Conservation (phyloP, 2,329 filamentous ascomycete genomes). For the Alternaria postmessia region DNA sequence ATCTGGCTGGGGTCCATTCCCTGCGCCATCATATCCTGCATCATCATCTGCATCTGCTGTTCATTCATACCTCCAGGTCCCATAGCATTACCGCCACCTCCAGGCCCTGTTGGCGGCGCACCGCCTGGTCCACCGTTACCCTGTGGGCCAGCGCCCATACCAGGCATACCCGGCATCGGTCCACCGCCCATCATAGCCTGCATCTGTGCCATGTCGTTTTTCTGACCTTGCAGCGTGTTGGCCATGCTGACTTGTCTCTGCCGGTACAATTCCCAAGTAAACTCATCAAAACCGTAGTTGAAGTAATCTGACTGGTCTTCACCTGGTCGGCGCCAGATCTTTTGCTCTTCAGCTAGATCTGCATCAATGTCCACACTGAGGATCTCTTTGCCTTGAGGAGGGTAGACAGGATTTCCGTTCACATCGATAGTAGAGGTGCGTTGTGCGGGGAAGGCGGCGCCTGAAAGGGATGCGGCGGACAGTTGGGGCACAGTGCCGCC, state of each 20-base stretch:
- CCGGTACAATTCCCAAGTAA: slow-evolving; percentile 95
- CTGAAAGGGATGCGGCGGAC: slow-evolving; percentile 32
- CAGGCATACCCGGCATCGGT: slow-evolving; percentile 37
- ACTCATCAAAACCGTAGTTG: slow-evolving; percentile 99
- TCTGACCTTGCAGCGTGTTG: slow-evolving; percentile 81
- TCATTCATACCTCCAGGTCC: slow-evolving; percentile 55
- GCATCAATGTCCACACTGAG: slow-evolving; percentile 61
- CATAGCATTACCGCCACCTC: slow-evolving; percentile 13
- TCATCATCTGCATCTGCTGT: slow-evolving; percentile 67
- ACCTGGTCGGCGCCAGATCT: slow-evolving; percentile 93
- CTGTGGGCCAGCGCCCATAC: slow-evolving; percentile 31
- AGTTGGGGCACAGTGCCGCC: slow-evolving; percentile 33
- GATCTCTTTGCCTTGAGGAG: slow-evolving; percentile 77
- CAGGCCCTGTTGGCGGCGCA: slow-evolving; percentile 45
- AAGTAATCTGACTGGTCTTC: slow-evolving; percentile 97
- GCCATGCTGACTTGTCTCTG: slow-evolving; percentile 84
- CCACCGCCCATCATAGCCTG: slow-evolving; percentile 62
- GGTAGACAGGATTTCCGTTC: slow-evolving; percentile 81
- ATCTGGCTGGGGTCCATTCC: slow-evolving; percentile 52
- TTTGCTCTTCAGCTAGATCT: slow-evolving; percentile 72
- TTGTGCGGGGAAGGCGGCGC: slow-evolving; percentile 65
- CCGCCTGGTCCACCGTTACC: slow-evolving; percentile 25
- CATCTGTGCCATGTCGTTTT: slow-evolving; percentile 71
- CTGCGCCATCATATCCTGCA: slow-evolving; percentile 62
- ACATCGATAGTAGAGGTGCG: slow-evolving; percentile 85